Conservation (phyloP, 441 rosid species). For the Gossypium gossypioides region DNA sequence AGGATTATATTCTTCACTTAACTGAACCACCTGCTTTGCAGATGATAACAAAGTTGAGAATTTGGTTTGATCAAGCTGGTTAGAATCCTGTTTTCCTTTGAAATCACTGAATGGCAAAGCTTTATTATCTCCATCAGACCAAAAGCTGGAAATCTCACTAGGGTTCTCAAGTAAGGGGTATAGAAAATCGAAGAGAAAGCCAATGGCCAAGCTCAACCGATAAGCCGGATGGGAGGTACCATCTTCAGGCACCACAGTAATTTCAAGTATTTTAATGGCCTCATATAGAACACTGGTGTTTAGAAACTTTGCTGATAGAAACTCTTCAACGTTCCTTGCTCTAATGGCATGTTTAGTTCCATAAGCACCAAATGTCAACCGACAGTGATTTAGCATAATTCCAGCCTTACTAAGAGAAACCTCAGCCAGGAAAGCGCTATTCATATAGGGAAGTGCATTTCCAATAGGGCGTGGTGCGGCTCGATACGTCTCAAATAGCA, state of each 20-base stretch:
- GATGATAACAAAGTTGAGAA: conserved; percentile 47
- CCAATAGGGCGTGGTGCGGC: conserved; percentile 78
- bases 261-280: conserved; percentile 48
- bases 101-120: neutral
- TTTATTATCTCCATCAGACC: conserved; percentile 14
- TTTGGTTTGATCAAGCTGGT: conserved; percentile 9
- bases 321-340: conserved; percentile 50
- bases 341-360: conserved; percentile 66
- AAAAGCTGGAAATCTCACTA: conserved; percentile 7
- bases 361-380: conserved; percentile 65
- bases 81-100: conserved; percentile 16
- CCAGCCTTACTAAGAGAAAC: conserved; percentile 28
- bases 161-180: conserved; percentile 25
- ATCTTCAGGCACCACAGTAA: conserved; percentile 42
- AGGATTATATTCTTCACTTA: conserved; percentile 43
- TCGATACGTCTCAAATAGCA: conserved; percentile 60
- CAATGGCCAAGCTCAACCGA: conserved; percentile 70
- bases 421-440: conserved; percentile 76
- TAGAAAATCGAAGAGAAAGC: conserved; percentile 60
- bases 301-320: conserved; percentile 47
- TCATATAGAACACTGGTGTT: conserved; percentile 40
- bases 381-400: conserved; percentile 34
- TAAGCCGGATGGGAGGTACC: conserved; percentile 42
- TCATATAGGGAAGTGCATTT: conserved; percentile 60
- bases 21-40: conserved; percentile 51